Conservation (phyloP, 1,139 yeast genomes). For the Lodderomyces theae region DNA sequence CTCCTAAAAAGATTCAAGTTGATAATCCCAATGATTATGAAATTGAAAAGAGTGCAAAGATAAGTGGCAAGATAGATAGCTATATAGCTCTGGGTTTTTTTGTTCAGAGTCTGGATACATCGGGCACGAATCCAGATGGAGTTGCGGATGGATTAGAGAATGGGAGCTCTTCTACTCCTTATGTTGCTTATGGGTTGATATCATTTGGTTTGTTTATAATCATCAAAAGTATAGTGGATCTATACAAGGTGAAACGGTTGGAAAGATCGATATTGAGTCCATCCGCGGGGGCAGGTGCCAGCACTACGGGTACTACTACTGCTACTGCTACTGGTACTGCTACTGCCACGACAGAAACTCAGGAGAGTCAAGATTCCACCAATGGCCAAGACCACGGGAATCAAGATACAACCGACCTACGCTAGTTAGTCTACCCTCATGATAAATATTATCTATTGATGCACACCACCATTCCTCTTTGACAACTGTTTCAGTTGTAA, state of each 20-base stretch:
- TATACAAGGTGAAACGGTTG: slow-evolving; percentile 70
- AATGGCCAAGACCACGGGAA: background rate
- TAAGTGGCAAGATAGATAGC: slow-evolving; percentile 42
- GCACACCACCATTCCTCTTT: background rate
- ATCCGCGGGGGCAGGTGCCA: slow-evolving; percentile 2
- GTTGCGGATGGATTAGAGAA: background rate
- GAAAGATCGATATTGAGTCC: slow-evolving; percentile 57
- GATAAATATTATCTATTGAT: background rate
- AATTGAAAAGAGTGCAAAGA: slow-evolving; percentile 35
- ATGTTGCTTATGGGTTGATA: slow-evolving; percentile 57
- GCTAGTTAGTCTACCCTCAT: background rate
- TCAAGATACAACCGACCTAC: slow-evolving; percentile 1
- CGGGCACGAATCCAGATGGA: slow-evolving; percentile 14
- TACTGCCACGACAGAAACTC: background rate
- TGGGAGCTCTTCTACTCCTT: slow-evolving; percentile 28
- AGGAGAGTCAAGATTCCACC: background rate
- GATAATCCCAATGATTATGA: slow-evolving; percentile 56
- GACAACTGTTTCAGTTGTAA: too few species aligned
- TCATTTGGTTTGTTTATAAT: slow-evolving; percentile 67
- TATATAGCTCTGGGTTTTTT: slow-evolving; percentile 39
- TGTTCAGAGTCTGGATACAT: slow-evolving; percentile 15
- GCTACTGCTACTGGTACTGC: background rate
- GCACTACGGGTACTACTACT: background rate
- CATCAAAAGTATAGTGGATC: slow-evolving; percentile 67
- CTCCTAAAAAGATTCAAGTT: slow-evolving; percentile 48